Evolutionary conservation across 2,329 filamentous ascomycete species (phyloP), one percentile per base, ranked within the genome.

Genomic region (Fusarium sp.): DNA sequence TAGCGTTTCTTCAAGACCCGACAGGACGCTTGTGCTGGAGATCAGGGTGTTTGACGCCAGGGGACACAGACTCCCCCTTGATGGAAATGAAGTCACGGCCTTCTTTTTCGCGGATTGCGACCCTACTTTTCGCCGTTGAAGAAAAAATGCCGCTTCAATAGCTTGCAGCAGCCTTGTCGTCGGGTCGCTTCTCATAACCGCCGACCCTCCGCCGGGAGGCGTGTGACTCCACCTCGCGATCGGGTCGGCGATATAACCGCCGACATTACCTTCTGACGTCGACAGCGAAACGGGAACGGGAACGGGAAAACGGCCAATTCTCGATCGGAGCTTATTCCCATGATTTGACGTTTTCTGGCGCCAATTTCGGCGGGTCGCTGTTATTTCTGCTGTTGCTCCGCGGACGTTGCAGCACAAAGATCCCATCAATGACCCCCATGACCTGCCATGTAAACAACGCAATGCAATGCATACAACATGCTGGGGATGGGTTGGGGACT

Each of bases 161-260:
- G 37, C 9, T 35, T 63, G 35, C 24, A 64, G 71, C 50, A 31
- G 29, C 29, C 29, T 50, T 67, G 27, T n/a, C 63, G 54, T 69
- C 64, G 65, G 61, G 54, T 69, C 65, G 65, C 62, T 71, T 27
- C 58, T 61, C 31, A 37, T 63, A 61, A 43, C 11, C 27, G 59
- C 74, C 68, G 69, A 77, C 45, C 48, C 67, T 75, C 69, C 69
- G 76, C 72, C 73, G 69, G 67, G 72, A 69, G 75, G 72, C 35
- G 41, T 43, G 62, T 54, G 48, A 31, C 11, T 57, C 72, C 69
- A 62, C 64, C 41, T 54, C 68, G 73, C 63, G 64, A 61, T 61
- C 64, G 48, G 65, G 65, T 71, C 76, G 74, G 76, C 68, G 66
- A 52, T 70, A 69, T 69, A 68, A 68, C 57, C 69, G 66, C 76